These are phyloP conservation scores for Chytriomyces sp. DNA, from an alignment of 192 early-diverging fungal species.

Conservation along the genomic window DNA sequence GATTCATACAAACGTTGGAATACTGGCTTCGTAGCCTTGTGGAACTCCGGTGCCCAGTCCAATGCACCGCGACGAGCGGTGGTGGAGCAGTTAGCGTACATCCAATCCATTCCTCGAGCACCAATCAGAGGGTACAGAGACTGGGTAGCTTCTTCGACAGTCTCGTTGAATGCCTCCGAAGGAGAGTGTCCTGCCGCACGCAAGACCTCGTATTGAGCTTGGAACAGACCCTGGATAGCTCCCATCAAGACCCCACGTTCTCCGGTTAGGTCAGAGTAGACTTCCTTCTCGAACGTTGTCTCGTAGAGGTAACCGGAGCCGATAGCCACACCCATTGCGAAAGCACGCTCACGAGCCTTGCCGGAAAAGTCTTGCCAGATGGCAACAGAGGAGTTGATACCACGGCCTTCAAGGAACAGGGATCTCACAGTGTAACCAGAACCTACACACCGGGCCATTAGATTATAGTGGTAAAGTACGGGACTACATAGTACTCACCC, in stretches of 20 bases:
- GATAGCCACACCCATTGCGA: conserved; percentile 89
- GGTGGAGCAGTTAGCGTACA: conserved; percentile 97
- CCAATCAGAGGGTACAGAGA: conserved; percentile 95
- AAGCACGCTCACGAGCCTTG: conserved; percentile 89
- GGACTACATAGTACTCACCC: conserved; percentile 41
- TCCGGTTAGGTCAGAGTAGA: conserved; percentile 93
- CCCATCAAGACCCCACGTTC: conserved; percentile 99
- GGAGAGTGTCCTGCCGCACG: conserved; percentile 91
- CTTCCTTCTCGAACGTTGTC: conserved; percentile 96
- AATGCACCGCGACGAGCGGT: conserved; percentile 95
- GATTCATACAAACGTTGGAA: conserved; percentile 81
- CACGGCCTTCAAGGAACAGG: conserved; percentile 93
- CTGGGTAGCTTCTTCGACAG: conserved; percentile 98
- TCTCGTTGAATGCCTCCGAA: conserved; percentile 99
- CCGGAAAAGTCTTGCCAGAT: conserved; percentile 93
- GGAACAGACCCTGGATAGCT: conserved; percentile 94
- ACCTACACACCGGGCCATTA: conserved; percentile 35
- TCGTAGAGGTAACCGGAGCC: conserved; percentile 98
- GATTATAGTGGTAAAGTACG: conserved; percentile 1
- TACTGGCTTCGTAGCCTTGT: conserved; percentile 89
- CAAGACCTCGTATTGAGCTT: conserved; percentile 95
- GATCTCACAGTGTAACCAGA: conserved; percentile 94
- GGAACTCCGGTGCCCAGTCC: conserved; percentile 96
- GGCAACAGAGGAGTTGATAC: conserved; percentile 96
- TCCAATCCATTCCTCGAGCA: conserved; percentile 89